Base-by-base conservation (phyloP, 305 asterid species). In the Fraxinus sp. region DNA sequence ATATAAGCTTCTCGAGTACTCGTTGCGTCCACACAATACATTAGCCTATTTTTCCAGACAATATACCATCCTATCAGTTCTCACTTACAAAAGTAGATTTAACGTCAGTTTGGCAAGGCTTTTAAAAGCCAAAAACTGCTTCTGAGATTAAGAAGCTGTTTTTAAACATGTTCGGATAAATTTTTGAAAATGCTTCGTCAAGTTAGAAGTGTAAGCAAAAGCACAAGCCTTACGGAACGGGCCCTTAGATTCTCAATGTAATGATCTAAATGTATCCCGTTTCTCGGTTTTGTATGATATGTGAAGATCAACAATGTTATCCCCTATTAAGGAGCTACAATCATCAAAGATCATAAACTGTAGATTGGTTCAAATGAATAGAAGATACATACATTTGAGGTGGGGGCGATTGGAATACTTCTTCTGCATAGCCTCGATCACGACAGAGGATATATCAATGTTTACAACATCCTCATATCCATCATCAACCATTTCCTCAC, bases 361-460 rank as follows among this genome's bases (percentile, higher is more conserved):
- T 26, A 26, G 36, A 66, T 66, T 66, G 74, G 2, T 26, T 66
- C 74, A 66, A 66, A 66, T 11, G 36, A 26, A 66, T 26, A 32
- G 46, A 87, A 76, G 89, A 89, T 91, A 92, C 94, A 93, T 87
- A 92, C 96, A 93, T 88, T 90, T 93, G 77, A 93, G 83, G 62
- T 86, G 89, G 28, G 92, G 92, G 37, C 81, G 79, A 83, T 36
- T 78, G 26, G 89, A 86, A 81, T 90, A 92, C 89, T 92, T 93
- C 74, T 68, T 86, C 80, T 88, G 91, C 97, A 93, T 93, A 32
- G 93, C 93, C 84, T 91, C 89, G 78, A 93, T 90, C 79, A 87
- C 97, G 81, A 93, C 94, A 3, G 92, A 87, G 20, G 94, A 92
- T 84, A 90, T 89, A 87, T 92, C 97, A 68, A 92, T 76, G 86